Conservation (phyloP, 495 filamentous ascomycete species). For the Aspergillus campestris region DNA sequence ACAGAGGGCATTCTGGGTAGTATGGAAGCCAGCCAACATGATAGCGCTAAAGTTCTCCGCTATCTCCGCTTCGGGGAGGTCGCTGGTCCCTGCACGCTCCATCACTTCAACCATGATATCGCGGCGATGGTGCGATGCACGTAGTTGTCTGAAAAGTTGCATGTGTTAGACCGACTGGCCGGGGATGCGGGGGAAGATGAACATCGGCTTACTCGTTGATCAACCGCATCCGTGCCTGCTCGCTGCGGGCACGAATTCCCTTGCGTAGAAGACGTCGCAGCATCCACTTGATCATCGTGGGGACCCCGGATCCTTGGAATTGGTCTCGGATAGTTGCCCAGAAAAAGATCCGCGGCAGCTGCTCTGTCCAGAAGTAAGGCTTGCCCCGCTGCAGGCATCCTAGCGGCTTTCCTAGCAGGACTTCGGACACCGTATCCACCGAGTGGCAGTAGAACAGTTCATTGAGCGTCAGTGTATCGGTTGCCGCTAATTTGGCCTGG, state of each 20-base stretch:
- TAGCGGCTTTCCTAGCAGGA: slow-evolving; percentile 17
- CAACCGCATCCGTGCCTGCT: slow-evolving; percentile 18
- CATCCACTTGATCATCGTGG: slow-evolving; percentile 19
- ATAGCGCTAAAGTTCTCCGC: slow-evolving; percentile 28
- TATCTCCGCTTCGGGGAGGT: slow-evolving; percentile 16
- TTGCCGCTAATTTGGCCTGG: slow-evolving; percentile 4
- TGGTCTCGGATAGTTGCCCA: slow-evolving; percentile 21
- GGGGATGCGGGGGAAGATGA: neutral
- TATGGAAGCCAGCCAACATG: slow-evolving; percentile 47
- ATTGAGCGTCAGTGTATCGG: slow-evolving; percentile 11
- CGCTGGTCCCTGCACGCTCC: slow-evolving; percentile 10
- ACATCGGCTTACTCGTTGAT: slow-evolving; percentile 13
- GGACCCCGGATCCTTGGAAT: slow-evolving; percentile 18
- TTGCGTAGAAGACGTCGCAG: slow-evolving; percentile 17
- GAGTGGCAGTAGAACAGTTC: slow-evolving; percentile 18
- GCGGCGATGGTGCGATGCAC: slow-evolving; percentile 12
- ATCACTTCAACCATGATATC: slow-evolving; percentile 25
- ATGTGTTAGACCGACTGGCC: neutral
- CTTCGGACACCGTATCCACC: slow-evolving; percentile 20
- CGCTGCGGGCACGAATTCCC: slow-evolving; percentile 12
- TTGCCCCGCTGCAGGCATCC: slow-evolving; percentile 17
- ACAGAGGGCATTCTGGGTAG: slow-evolving; percentile 47
- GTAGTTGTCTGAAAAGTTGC: slow-evolving; percentile 9
- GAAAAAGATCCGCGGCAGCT: slow-evolving; percentile 21
- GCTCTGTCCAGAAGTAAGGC: slow-evolving; percentile 22